A percentile compares a stretch with the other conserved stretches of the same genome.
phyloP scores from a whole-genome alignment of 768 basidiomycete species.

The Boletellus ananiceps region DNA sequence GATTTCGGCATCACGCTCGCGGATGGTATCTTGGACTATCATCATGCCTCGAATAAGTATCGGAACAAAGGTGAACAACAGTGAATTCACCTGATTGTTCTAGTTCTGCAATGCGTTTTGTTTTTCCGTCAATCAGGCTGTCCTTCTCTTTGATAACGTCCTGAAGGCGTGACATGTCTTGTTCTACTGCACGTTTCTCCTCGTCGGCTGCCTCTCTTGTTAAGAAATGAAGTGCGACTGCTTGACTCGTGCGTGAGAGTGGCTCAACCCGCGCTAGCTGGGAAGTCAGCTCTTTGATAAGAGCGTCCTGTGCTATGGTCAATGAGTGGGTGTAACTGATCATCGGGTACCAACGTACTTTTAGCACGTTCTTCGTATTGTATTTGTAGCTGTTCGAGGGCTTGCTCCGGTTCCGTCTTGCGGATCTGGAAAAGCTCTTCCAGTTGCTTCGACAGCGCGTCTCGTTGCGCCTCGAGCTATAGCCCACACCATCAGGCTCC shows the following conservation, averaged over 20 bases:
- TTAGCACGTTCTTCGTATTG: slow-evolving; percentile 50
- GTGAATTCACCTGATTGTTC: slow-evolving; percentile 43
- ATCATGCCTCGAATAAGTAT: slow-evolving; percentile 1
- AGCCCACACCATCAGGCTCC: neutral
- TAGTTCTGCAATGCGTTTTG: slow-evolving; percentile 43
- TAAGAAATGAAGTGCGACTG: slow-evolving; percentile 56
- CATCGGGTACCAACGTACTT: slow-evolving; percentile 35
- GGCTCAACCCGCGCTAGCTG: slow-evolving; percentile 54
- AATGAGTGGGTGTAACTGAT: slow-evolving; percentile 3
- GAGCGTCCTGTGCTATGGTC: slow-evolving; percentile 50
- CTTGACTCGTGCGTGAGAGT: slow-evolving; percentile 45
- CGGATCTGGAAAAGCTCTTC: slow-evolving; percentile 57
- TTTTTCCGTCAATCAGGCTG: slow-evolving; percentile 38
- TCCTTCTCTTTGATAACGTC: slow-evolving; percentile 42
- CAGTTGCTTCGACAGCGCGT: slow-evolving; percentile 48
- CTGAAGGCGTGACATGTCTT: slow-evolving; percentile 44
- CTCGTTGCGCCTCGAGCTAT: slow-evolving; percentile 38
- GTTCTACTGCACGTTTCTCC: slow-evolving; percentile 52
- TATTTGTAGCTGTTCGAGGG: slow-evolving; percentile 42
- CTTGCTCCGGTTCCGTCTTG: slow-evolving; percentile 60
- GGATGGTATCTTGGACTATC: slow-evolving; percentile 46
- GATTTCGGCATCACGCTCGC: slow-evolving; percentile 62
- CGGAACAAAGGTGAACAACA: neutral
- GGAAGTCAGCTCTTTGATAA: slow-evolving; percentile 43
- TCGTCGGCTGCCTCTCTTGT: slow-evolving; percentile 72